These are phyloP conservation scores for Magnolia officinalis DNA, from an alignment of 164 flowering plant species.

Conservation along the genomic window DNA sequence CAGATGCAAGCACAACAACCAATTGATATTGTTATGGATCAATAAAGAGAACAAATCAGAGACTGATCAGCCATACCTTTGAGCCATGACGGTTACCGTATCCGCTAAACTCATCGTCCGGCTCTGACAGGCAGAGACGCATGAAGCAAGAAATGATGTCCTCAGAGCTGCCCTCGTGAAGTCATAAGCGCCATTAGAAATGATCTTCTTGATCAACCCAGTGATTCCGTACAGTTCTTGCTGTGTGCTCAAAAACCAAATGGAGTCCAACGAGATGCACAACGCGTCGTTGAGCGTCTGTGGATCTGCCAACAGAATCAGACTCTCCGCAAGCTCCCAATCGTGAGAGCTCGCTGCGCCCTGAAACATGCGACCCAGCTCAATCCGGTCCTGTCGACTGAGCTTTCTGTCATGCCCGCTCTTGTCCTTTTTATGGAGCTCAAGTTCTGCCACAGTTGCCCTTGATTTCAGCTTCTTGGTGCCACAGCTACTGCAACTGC, in stretches of 20 bases:
- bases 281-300: conserved; percentile 82
- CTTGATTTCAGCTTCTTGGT: conserved; percentile 58
- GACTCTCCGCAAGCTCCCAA: conserved; percentile 82
- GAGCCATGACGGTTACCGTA: conserved; percentile 89
- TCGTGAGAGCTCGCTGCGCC: conserved; percentile 80
- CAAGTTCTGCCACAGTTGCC: conserved; percentile 34
- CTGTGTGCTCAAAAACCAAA: conserved; percentile 77
- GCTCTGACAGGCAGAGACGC: conserved; percentile 94
- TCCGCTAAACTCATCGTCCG: conserved; percentile 83
- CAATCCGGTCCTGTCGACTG: conserved; percentile 72
- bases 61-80: conserved; percentile 42
- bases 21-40: background rate
- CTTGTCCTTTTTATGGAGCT: conserved; percentile 42
- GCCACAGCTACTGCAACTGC: conserved; percentile 39
- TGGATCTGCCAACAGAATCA: conserved; percentile 72
- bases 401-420: conserved; percentile 55
- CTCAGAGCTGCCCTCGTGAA: conserved; percentile 91
- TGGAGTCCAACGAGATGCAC: conserved; percentile 83
- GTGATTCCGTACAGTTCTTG: conserved; percentile 69
- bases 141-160: conserved; percentile 94
- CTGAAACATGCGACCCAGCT: conserved; percentile 76
- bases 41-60: background rate
- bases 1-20: background rate
- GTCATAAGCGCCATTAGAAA: conserved; percentile 79
- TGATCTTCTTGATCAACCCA: conserved; percentile 65